Percentiles rank a stretch among this genome's conserved stretches.
phyloP scores from a whole-genome alignment of 306 rosid species.

The Corylus heterophylla region DNA sequence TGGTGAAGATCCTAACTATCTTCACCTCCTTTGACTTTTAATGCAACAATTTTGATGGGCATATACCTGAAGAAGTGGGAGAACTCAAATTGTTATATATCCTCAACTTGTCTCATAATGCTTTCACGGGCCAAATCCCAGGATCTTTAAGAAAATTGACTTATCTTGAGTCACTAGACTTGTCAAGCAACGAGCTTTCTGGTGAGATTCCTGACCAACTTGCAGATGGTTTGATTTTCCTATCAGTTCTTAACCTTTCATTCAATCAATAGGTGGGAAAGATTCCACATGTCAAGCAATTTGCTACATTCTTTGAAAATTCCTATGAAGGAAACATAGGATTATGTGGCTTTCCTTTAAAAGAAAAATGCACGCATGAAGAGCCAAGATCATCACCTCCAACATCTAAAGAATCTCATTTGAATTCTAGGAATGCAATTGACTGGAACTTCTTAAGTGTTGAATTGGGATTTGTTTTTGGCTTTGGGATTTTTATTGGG shows the following conservation, averaged over 20 bases:
- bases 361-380: background rate
- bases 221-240: too few species aligned
- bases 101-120: too few species aligned
- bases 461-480: background rate
- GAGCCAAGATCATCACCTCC: background rate
- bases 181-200: too few species aligned
- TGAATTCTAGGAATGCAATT: background rate
- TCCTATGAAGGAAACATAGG: slow-evolving; percentile 38
- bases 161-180: too few species aligned
- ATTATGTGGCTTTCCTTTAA: slow-evolving; percentile 36
- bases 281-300: slow-evolving; percentile 40
- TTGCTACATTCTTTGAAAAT: slow-evolving; percentile 29
- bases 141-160: too few species aligned
- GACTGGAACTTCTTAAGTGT: slow-evolving; percentile 30
- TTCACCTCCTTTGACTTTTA: slow-evolving; percentile 43
- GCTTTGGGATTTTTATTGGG: slow-evolving; percentile 26
- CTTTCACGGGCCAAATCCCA: too few species aligned
- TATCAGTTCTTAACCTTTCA: too few species aligned
- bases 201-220: slow-evolving; percentile 6
- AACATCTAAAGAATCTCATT: background rate
- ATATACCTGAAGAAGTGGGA: slow-evolving; percentile 38
- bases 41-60: slow-evolving; percentile 39
- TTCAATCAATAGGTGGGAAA: slow-evolving; percentile 14
- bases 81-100: too few species aligned
- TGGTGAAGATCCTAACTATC: slow-evolving; percentile 34